Evolutionary conservation across 2,329 filamentous ascomycete genomes (phyloP).

Genomic region (Neurospora crassa): DNA sequence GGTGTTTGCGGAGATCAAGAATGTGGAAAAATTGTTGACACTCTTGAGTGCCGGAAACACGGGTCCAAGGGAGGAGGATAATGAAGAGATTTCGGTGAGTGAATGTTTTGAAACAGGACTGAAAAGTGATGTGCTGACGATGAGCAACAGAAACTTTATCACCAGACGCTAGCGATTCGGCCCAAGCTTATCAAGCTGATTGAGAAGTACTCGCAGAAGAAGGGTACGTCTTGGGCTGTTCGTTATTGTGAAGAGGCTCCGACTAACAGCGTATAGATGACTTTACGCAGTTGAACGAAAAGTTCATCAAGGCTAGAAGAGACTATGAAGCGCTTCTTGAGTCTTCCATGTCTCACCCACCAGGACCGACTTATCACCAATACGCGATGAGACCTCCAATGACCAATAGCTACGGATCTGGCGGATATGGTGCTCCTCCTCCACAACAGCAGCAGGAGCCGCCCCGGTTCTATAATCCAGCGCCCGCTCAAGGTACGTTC

Average conservation of each 20-base stretch:
- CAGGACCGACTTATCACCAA: conserved; percentile 67
- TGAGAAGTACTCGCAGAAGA: conserved; percentile 98
- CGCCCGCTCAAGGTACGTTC: conserved; percentile 36
- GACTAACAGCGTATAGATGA: conserved; percentile 54
- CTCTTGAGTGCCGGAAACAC: conserved; percentile 80
- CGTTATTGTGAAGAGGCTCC: no score
- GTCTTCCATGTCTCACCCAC: conserved; percentile 91
- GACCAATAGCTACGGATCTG: conserved; percentile 34
- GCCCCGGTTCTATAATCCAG: conserved; percentile 60
- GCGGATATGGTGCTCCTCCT: conserved; percentile 30
- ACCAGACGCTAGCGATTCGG: conserved; percentile 86
- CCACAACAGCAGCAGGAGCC: conserved; percentile 41
- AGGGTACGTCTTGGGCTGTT: conserved; percentile 48
- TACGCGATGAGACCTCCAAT: conserved; percentile 45
- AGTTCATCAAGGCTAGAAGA: conserved; percentile 96
- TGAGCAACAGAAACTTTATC: conserved; percentile 58
- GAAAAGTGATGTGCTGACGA: neutral
- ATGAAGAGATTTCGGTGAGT: conserved; percentile 84
- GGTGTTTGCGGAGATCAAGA: conserved; percentile 56
- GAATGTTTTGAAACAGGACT: neutral
- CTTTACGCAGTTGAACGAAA: conserved; percentile 96
- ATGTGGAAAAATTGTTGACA: conserved; percentile 65
- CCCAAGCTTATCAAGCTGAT: conserved; percentile 97
- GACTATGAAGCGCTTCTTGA: conserved; percentile 96
- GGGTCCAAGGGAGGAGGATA: conserved; percentile 75